Conservation (phyloP, 331 rosid genomes). For the Telfairia occidentalis region DNA sequence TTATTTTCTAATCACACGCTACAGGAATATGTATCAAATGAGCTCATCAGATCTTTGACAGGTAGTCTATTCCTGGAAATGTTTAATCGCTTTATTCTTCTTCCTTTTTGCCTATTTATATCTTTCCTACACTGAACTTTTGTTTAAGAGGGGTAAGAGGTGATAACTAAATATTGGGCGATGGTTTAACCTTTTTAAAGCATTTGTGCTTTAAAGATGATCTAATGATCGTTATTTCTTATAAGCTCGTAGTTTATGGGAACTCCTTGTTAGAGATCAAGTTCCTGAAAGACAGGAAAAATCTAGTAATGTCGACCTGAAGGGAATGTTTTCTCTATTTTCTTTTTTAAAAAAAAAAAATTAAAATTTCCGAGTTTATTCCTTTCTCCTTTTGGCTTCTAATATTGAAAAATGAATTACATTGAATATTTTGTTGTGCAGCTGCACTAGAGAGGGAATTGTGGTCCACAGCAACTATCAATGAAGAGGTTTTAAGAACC, state of each 20-base stretch:
- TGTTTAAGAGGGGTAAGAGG: neutral
- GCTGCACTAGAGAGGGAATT: conserved; percentile 91
- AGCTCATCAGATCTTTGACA: conserved; percentile 90
- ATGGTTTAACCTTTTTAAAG: neutral
- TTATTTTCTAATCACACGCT: conserved; percentile 93
- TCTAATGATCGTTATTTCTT: no score
- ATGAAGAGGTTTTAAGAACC: conserved; percentile 86
- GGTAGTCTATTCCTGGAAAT: conserved; percentile 32
- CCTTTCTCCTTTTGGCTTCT: neutral
- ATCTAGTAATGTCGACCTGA: neutral
- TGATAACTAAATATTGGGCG: neutral
- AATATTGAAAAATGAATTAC: conserved; percentile 11
- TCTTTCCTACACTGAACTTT: neutral
- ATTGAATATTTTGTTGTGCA: conserved; percentile 33
- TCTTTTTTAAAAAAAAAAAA: neutral
- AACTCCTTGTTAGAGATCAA: neutral
- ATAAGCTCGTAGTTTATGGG: no score
- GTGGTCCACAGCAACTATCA: conserved; percentile 86
- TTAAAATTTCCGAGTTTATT: neutral
- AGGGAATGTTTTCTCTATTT: neutral
- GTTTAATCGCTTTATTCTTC: neutral
- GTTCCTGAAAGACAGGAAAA: neutral
- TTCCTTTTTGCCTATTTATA: neutral
- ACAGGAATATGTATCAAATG: conserved; percentile 87
- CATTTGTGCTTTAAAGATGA: neutral